Conservation (phyloP, 306 rosid species). For the Cucumis sativus region DNA sequence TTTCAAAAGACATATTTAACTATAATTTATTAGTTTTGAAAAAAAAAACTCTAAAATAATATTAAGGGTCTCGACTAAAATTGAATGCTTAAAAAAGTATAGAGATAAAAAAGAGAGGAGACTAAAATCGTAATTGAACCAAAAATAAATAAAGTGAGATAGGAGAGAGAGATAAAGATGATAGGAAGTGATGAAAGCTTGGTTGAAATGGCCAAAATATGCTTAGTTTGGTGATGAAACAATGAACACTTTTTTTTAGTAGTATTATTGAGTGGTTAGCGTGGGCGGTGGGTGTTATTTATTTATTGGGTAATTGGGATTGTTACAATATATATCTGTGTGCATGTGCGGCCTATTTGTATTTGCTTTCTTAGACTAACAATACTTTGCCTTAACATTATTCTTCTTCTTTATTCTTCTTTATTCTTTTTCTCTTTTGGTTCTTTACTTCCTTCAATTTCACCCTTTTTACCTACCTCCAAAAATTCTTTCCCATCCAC, state of each 20-base stretch:
- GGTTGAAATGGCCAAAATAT: slow-evolving; percentile 4
- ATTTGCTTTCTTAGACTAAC: not conserved
- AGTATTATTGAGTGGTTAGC: not conserved
- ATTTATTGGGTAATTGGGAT: not conserved
- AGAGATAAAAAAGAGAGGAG: too few relatives aligned
- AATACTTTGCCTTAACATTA: not conserved
- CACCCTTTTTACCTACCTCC: not conserved
- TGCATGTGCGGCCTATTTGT: slow-evolving; percentile 1
- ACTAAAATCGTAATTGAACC: too few relatives aligned
- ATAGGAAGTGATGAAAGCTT: not conserved
- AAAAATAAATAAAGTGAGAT: not conserved
- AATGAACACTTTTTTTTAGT: not conserved
- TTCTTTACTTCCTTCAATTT: not conserved
- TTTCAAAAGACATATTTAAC: too few relatives aligned
- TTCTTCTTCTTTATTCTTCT: not conserved
- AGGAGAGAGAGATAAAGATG: not conserved
- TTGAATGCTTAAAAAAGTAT: too few relatives aligned
- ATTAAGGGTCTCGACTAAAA: too few relatives aligned
- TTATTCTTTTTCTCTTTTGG: not conserved
- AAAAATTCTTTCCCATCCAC: not conserved
- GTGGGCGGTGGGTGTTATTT: not conserved
- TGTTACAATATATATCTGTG: not conserved
- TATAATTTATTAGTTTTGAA: too few relatives aligned
- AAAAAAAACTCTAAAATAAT: too few relatives aligned
- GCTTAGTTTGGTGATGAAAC: slow-evolving; percentile 5